phyloP scores from a whole-genome alignment of 345 rosid species.

The Brassica napus region Da-Ae NC_063436.1:15611001-15611500 shows the following conservation, averaged over 20 bases:
- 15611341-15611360: conserved; percentile 92
- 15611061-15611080: background rate
- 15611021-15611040: conserved; percentile 10
- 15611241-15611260: background rate
- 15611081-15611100: background rate
- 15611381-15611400: conserved; percentile 91
- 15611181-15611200: conserved; percentile 95
- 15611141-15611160: conserved; percentile 82
- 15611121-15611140: conserved; percentile 93
- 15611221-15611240: background rate
- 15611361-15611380: conserved; percentile 93
- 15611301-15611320: conserved; percentile 86
- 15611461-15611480: background rate
- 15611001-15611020: conserved; percentile 13
- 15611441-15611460: background rate
- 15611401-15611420: conserved; percentile 64
- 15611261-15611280: background rate
- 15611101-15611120: conserved; percentile 74
- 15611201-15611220: conserved; percentile 46
- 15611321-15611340: conserved; percentile 91
- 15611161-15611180: conserved; percentile 92
- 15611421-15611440: conserved; percentile 67
- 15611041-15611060: background rate
- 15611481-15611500: background rate
- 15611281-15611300: background rate